Percentiles rank a stretch among this genome's conserved stretches.
Evolutionary conservation across 2,329 filamentous ascomycete species (phyloP).

Genomic region (Epichloe sibirici): DNA sequence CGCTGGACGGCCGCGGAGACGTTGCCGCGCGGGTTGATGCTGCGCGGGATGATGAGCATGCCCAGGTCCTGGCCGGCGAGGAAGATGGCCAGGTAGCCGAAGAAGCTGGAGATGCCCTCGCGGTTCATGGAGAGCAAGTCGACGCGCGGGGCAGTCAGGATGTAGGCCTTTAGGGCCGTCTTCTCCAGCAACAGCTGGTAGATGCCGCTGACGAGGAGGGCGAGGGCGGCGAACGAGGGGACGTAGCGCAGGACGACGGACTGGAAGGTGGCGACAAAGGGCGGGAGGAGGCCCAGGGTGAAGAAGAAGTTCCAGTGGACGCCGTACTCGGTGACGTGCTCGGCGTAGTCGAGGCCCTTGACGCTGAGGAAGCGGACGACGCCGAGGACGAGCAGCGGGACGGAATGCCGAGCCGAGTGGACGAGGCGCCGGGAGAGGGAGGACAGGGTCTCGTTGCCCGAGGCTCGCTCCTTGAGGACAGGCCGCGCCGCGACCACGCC

Average conservation of each 20-base stretch:
- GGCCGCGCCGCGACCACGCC: constrained; percentile 82
- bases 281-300: constrained; percentile 77
- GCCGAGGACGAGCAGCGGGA: constrained; percentile 72
- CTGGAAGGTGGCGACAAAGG: constrained; percentile 77
- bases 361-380: constrained; percentile 74
- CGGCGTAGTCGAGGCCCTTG: constrained; percentile 89
- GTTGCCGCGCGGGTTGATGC: constrained; percentile 30
- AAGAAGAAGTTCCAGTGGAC: constrained; percentile 99
- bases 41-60: constrained; percentile 61
- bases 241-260: constrained; percentile 53
- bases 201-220: constrained; percentile 51
- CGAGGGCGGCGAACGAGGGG: constrained; percentile 65
- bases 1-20: constrained; percentile 34
- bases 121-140: constrained; percentile 80
- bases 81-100: constrained; percentile 91
- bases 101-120: constrained; percentile 90
- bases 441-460: constrained; percentile 31
- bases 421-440: constrained; percentile 48
- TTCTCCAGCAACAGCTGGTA: constrained; percentile 70
- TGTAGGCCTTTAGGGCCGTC: constrained; percentile 68
- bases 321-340: constrained; percentile 94
- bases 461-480: constrained; percentile 56
- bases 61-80: constrained; percentile 78
- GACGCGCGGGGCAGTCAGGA: constrained; percentile 68
- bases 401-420: constrained; percentile 61